Percentiles rank a stretch among this genome's conserved stretches.
Evolutionary conservation across 176 grass and related monocot species (phyloP).

Genomic region (Aegilops longissima): DNA sequence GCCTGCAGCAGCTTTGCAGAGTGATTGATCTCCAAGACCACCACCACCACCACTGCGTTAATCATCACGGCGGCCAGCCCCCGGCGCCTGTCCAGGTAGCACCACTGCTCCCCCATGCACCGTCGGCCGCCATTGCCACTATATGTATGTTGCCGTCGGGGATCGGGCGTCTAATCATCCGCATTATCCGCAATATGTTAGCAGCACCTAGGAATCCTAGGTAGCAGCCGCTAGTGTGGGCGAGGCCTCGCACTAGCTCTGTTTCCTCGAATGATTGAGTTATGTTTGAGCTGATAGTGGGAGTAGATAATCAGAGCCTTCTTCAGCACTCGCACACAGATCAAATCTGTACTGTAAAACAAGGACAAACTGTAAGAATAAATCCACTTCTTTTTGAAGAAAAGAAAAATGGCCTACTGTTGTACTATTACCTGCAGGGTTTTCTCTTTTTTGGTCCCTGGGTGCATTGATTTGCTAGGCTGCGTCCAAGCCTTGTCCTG

Average conservation of each 20-base stretch:
- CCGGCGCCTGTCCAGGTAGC: conserved; percentile 11
- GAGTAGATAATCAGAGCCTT: neutral
- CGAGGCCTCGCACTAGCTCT: neutral
- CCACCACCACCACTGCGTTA: neutral
- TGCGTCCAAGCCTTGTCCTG: neutral
- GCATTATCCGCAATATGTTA: neutral
- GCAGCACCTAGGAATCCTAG: neutral
- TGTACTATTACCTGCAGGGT: neutral
- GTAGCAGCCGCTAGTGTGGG: no score
- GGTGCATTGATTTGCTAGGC: neutral
- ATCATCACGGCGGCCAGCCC: conserved; percentile 37
- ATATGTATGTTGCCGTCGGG: conserved; percentile 6
- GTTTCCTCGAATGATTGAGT: neutral
- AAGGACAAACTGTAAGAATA: no score
- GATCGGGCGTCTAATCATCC: conserved; percentile 5
- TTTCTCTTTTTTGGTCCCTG: neutral
- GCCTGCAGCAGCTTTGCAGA: neutral
- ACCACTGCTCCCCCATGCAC: neutral
- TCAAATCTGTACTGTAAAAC: neutral
- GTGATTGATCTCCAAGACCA: neutral
- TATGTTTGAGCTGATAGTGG: neutral
- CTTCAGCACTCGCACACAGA: neutral
- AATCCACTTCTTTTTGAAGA: neutral
- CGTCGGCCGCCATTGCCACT: neutral
- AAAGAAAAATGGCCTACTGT: neutral